These are phyloP conservation scores for Helicostylum pulchrum DNA, from an alignment of 192 early-diverging fungal genomes.

Conservation along the genomic window DNA sequence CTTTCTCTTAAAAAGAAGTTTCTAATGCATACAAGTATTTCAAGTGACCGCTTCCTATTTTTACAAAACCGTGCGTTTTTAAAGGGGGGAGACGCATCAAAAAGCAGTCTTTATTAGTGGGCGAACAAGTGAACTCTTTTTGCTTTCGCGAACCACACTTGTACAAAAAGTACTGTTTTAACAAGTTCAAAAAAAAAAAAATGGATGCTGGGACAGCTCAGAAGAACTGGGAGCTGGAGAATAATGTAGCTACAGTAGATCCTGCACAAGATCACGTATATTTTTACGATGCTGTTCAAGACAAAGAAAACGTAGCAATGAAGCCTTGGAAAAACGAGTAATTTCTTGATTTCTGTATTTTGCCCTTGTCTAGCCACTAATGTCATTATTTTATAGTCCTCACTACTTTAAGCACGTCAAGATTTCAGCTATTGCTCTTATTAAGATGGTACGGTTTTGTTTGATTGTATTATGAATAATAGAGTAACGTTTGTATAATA, in stretches of 20 bases:
- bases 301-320: constrained; percentile 57
- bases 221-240: constrained; percentile 65
- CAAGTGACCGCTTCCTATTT: no score
- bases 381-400: constrained; percentile 48
- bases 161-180: no score
- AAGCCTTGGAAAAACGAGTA: constrained; percentile 88
- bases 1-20: no score
- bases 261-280: constrained; percentile 75
- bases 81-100: no score
- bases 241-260: constrained; percentile 71
- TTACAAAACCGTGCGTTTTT: no score
- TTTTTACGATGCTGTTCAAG: constrained; percentile 68
- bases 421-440: constrained; percentile 92
- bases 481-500: constrained; percentile 21
- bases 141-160: no score
- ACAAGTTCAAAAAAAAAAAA: no score
- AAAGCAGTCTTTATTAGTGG: no score
- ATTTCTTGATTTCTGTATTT: neutral
- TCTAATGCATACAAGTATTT: no score
- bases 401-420: constrained; percentile 85
- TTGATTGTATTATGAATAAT: neutral
- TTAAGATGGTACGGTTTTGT: constrained; percentile 81
- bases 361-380: neutral
- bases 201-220: constrained; percentile 52
- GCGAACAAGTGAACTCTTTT: no score